Base-by-base conservation (phyloP, 305 asterid species). In the Striga hermonthica region DNA sequence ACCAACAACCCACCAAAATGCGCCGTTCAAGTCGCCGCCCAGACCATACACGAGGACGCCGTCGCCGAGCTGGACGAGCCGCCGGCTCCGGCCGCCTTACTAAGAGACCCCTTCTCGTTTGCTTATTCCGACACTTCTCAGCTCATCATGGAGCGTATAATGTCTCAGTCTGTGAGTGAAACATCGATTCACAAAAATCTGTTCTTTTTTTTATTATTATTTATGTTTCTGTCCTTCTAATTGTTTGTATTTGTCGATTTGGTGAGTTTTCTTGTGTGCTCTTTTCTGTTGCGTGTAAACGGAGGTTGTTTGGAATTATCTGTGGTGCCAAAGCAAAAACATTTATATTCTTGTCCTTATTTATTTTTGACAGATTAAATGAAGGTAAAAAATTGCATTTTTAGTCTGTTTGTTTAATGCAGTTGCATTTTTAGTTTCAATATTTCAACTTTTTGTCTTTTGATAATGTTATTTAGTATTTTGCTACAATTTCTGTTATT, bases 121-220 rank as follows among this genome's bases (percentile, higher is more conserved):
- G 95, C 96, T 66, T 86, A 83, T 4, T 84, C 92, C 0, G 87
- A 93, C 50, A 90, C 99, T 35, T 90, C 95, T 34, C 96, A 86
- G 83, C 89, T 93, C 53, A 86, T 93, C 43, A 74, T 93, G 95
- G 99, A 93, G 28, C 96, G 99, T 56, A 93, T 93, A 60, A 88
- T 93, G 99, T 82, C 96, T 28, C 97, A 87, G 43, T 90, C 97
- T 76, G 97, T 93, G 74, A 82, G 99, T 86, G 3, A 13, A 38
- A 64, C 8, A 66, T 68, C 41, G 11, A 3, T 52, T 34, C 0
- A 45, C 1, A 45, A 11, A 47, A 47, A 6, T 8, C 11, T 47
- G 5, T 4, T n/a, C 5, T 47, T 47, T 47, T 1, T n/a, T 47
- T 48, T 9, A 3, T 22, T 22, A 22, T 22, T n/a, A n/a, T 22